These are phyloP conservation scores for Rosa chinensis DNA, from an alignment of 306 rosid genomes.

Conservation along the genomic window DNA sequence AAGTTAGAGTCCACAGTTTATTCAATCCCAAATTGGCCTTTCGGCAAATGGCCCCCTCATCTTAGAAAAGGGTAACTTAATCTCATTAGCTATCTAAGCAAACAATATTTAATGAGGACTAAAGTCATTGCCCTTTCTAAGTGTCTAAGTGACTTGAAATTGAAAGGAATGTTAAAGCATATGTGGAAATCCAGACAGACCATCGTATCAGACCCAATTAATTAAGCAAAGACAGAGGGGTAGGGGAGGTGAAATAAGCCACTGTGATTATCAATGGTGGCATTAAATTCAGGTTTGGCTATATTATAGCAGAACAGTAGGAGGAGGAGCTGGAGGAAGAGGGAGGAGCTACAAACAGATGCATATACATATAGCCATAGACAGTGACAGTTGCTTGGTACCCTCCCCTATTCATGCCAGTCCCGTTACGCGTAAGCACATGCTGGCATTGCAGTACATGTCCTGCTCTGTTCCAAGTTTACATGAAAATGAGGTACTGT, in stretches of 20 bases:
- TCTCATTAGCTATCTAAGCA: not conserved
- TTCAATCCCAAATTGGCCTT: not conserved
- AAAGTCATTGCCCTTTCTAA: slow-evolving; percentile 21
- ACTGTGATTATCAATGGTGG: not conserved
- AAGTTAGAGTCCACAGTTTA: not conserved
- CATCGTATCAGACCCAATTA: slow-evolving; percentile 26
- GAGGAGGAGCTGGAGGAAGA: not conserved
- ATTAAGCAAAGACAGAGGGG: slow-evolving; percentile 21
- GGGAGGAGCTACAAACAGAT: slow-evolving; percentile 34
- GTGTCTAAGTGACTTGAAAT: slow-evolving; percentile 23
- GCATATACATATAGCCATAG: slow-evolving; percentile 42
- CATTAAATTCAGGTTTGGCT: slow-evolving; percentile 74
- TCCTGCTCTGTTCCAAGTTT: slow-evolving; percentile 63
- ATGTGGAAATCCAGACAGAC: slow-evolving; percentile 36
- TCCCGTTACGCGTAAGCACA: slow-evolving; percentile 66
- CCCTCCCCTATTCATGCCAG: slow-evolving; percentile 54
- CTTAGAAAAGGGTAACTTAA: not conserved
- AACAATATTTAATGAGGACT: slow-evolving; percentile 6
- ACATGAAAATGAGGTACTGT: slow-evolving; percentile 27
- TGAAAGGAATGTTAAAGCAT: slow-evolving; percentile 11
- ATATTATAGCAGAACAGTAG: slow-evolving; percentile 3
- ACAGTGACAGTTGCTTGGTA: slow-evolving; percentile 76
- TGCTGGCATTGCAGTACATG: slow-evolving; percentile 68
- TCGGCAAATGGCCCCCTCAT: not conserved
- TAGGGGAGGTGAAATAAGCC: not conserved